A percentile compares a stretch with the other conserved stretches of the same genome.
Conservation (phyloP, 2,329 filamentous ascomycete genomes). For the Sphaerulina musiva region DNA sequence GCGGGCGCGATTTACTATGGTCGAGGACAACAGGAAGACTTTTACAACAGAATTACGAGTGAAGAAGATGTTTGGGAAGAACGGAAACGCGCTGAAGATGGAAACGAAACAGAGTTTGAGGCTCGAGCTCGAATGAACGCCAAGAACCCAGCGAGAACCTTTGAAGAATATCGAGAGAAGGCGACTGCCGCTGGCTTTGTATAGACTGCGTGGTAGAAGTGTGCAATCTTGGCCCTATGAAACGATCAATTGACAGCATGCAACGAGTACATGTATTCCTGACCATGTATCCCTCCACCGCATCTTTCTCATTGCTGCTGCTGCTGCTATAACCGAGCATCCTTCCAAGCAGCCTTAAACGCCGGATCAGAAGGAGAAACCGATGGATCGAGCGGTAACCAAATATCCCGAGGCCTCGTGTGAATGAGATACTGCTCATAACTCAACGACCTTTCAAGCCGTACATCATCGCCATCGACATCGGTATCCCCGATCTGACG, state of each 20-base stretch:
- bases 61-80: constrained; percentile 46
- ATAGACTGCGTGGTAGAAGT: constrained; percentile 4
- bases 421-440: constrained; percentile 4
- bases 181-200: constrained; percentile 33
- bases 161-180: constrained; percentile 45
- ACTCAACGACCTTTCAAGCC: not conserved
- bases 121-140: constrained; percentile 27
- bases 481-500: not conserved
- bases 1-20: constrained; percentile 40
- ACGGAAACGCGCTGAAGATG: constrained; percentile 28
- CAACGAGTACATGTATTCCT: too few species aligned
- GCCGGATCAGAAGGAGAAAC: constrained; percentile 4
- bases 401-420: constrained; percentile 1
- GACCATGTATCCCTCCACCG: too few species aligned
- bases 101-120: constrained; percentile 25
- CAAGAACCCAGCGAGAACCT: constrained; percentile 32
- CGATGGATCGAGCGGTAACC: constrained; percentile 4
- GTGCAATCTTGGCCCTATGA: too few species aligned
- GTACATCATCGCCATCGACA: too few species aligned
- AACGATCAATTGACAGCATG: too few species aligned
- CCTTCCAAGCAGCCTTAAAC: constrained; percentile 1
- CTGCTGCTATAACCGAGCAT: too few species aligned
- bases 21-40: constrained; percentile 37
- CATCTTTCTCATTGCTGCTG: too few species aligned
- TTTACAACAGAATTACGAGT: constrained; percentile 36